Base-by-base conservation (phyloP, 176 grass and related monocot species). In the Eragrostis nindensis region DNA sequence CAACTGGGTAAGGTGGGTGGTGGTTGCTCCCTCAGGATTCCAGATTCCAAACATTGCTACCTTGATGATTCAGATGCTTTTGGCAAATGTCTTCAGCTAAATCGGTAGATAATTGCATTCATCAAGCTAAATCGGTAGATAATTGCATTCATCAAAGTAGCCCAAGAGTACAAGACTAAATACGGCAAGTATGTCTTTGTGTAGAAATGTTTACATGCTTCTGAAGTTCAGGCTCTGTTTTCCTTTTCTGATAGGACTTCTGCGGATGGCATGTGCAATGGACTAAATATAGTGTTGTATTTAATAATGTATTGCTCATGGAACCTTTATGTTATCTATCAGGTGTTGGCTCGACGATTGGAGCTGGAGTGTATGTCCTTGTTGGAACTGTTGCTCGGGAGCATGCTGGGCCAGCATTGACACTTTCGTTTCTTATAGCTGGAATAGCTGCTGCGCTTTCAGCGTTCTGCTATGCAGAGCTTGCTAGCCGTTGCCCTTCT, bases 281-380 rank as follows among this genome's bases (percentile, higher is more conserved):
- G 7, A 41, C 41, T 29, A 38, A 49, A 6, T 29, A 62, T 10
- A 22, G 1, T 11, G 15, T 76, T 78, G 19, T 65, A 21, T 26
- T 26, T 61, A 11, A 13, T 14, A 4, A 66, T 10, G 21, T 70
- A 36, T 21, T 68, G 24, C 43, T 72, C 11, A 70, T 75, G 60
- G 18, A 52, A 3, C 16, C 13, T 46, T 15, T 74, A 8, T 29
- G 24, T 68, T 8, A 53, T 83, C 19, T 48, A 21, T 41, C 90
- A 98, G 95, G 95, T 8, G 95, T 98, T 14, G 95, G 95, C 22
- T 88, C 95, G 0, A 98, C 93, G 2, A 90, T 96, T 77, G 93
- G 89, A 80, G 89, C 93, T 22, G 93, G 93, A 43, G 93, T 96
- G 11, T 96, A 96, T 9, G 93, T 92, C 11, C 89, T 92, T 66